Evolutionary conservation across 192 early-diverging fungal species (phyloP), one percentile per base, ranked within the genome.

Genomic region (Mortierella alpina): DNA sequence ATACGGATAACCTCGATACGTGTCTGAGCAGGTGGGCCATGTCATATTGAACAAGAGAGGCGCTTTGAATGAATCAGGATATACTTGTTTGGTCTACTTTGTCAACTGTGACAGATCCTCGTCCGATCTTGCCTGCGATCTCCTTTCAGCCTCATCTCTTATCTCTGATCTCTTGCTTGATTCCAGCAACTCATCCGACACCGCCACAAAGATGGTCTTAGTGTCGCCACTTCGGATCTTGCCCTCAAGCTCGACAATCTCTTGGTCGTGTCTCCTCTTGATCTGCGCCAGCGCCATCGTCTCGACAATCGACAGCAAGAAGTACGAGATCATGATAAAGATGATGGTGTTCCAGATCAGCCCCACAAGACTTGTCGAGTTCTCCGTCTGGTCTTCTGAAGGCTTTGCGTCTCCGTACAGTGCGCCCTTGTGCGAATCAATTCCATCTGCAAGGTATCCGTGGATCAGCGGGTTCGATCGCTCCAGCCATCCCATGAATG

Each of bases 281-380:
- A 96, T 79, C 69, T 94, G 90, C 45, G 93, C 85, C 58, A 94
- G 81, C 4, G 96, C 96, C 76, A 96, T 86, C 0, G 95, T 84
- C 80, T 97, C 95, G 13, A 97, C 86, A 23, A 94, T 92, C 66
- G 92, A 94, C 10, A 95, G 66, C 6, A 91, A 78, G 89, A 97
- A 98, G 83, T 96, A 98, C 0, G 87, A 82, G 48, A 97, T 88
- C 95, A 95, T 98, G 13, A 89, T 68, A n/a, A 87, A 84, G 17
- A 98, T 84, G 48, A 97, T 71, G 2, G 85, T 82, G 72, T 96
- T 97, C 97, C 97, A 98, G 41, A 88, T 83, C 0, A 85, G 77
- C 6, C 87, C 87, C 53, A 93, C 62, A 69, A 94, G 70, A 73
- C 82, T 91, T 17, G 87, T 78, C 62, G 85, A 72, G 66, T 75